Evolutionary conservation across 192 early-diverging fungal genomes (phyloP), one percentile per base, ranked within the genome.

Genomic region (Backusella westeae): DNA sequence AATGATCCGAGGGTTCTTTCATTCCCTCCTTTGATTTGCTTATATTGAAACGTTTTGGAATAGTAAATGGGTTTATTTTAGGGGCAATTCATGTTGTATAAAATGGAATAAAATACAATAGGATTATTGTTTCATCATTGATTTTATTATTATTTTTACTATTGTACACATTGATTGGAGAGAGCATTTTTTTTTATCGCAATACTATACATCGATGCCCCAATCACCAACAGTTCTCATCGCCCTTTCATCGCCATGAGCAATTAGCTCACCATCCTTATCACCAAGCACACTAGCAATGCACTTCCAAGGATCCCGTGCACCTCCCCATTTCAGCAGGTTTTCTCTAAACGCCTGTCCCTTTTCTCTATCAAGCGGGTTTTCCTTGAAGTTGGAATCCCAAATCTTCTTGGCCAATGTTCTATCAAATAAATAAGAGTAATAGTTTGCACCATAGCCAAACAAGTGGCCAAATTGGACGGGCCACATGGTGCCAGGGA

Each of bases 391-490:
- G 38, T 89, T 85, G 10, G 78, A 82, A 49, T 89, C 82, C 90
- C 90, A 96, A 26, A 99, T 87, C 71, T 91, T 88, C 6, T 88
- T 86, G 1, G 95, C 96, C 80, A 97, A 85, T 14, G 92, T 87
- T 35, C 95, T 87, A 46, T 92, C 92, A 90, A 97, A 95, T 26
- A 98, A 84, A 75, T 99, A 99, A n/a, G 92, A 87, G 70, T 98
- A 99, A 83, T 99, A 99, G 7, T 91, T 93, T 9, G 94, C 93
- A 19, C 96, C 96, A 75, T 99, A 99, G 0, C 92, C 91, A 75
- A 93, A 92, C 78, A 99, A 75, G 73, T 99, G 98, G 2, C 89
- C 90, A 82, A 99, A 98, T 72, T 95, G 94, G 1, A 91, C 91
- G 76, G 96, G 96, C 96, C 95, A 98, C 66, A 87, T 87, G 4